Percentiles rank a stretch among this genome's conserved stretches.
Conservation (phyloP, 805 yeast genomes). For the Yarrowia keelungensis region DNA sequence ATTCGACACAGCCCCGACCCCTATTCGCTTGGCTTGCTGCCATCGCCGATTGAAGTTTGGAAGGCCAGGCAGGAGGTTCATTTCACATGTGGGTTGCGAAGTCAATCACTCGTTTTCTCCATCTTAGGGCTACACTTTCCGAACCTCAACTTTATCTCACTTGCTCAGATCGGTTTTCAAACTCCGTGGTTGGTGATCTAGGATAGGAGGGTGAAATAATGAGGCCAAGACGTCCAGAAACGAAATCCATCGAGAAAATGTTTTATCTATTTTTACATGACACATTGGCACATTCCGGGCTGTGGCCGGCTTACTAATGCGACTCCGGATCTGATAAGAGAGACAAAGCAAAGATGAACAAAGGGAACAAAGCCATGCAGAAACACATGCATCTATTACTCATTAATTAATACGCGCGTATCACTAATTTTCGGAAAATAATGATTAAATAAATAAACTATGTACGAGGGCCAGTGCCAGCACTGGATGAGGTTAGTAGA, state of each 20-base stretch:
- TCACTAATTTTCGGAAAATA: no score
- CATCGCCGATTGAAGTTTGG: background rate
- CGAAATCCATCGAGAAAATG: no score
- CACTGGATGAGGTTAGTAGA: slow-evolving; percentile 6
- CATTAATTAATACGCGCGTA: no score
- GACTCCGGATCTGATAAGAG: background rate
- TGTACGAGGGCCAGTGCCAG: slow-evolving; percentile 35
- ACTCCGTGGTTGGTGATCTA: no score
- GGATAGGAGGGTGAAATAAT: background rate
- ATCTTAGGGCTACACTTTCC: background rate
- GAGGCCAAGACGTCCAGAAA: no score
- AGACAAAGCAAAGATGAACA: background rate
- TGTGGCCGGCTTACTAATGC: background rate
- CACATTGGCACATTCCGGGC: slow-evolving; percentile 1
- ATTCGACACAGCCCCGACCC: no score
- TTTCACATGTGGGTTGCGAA: background rate
- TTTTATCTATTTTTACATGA: background rate
- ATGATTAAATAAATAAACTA: slow-evolving; percentile 17
- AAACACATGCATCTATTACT: no score
- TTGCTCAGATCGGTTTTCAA: background rate
- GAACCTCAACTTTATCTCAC: background rate
- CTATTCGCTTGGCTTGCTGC: background rate
- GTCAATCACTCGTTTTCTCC: background rate
- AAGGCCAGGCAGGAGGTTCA: background rate
- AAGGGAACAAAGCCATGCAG: background rate